Percentiles rank a stretch among this genome's conserved stretches.
Evolutionary conservation across 352 stramenopile species (phyloP).

Genomic region (Aphanomyces cochlioides): DNA sequence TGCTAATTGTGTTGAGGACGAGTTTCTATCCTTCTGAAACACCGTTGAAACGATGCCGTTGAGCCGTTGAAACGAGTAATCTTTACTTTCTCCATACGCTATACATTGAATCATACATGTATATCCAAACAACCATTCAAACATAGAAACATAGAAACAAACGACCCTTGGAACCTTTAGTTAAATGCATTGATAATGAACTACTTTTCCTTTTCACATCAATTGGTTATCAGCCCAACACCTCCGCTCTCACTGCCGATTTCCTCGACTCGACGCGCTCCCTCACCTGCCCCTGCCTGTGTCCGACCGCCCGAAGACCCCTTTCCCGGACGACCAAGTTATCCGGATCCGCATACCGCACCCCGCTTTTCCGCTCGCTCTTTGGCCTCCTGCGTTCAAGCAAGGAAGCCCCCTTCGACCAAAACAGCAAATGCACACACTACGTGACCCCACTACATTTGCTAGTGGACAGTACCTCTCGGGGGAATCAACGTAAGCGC

Average conservation of each 20-base stretch:
- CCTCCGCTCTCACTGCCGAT: background rate
- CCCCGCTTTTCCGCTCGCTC: background rate
- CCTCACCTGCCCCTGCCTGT: no score
- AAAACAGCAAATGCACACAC: background rate
- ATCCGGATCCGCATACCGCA: background rate
- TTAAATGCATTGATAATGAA: no score
- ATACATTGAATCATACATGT: no score
- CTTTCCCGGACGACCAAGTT: background rate
- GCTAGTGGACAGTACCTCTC: slow-evolving; percentile 3
- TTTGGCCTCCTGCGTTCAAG: background rate
- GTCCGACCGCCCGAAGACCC: no score
- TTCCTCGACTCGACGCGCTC: no score
- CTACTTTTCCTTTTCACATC: background rate
- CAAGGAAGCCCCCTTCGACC: background rate
- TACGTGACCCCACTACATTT: background rate
- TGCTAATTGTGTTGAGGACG: background rate
- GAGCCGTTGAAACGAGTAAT: no score
- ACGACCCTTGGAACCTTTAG: no score
- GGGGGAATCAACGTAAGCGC: slow-evolving; percentile 1
- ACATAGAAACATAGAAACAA: no score
- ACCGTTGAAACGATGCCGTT: no score
- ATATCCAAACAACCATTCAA: no score
- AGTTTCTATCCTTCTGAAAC: no score
- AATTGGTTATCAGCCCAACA: slow-evolving; percentile 1
- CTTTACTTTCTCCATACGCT: no score